A percentile compares a stretch with the other conserved stretches of the same genome.
These are phyloP conservation scores for Rusavskia elegans DNA, from an alignment of 495 filamentous ascomycete species.

Conservation along the genomic window DNA sequence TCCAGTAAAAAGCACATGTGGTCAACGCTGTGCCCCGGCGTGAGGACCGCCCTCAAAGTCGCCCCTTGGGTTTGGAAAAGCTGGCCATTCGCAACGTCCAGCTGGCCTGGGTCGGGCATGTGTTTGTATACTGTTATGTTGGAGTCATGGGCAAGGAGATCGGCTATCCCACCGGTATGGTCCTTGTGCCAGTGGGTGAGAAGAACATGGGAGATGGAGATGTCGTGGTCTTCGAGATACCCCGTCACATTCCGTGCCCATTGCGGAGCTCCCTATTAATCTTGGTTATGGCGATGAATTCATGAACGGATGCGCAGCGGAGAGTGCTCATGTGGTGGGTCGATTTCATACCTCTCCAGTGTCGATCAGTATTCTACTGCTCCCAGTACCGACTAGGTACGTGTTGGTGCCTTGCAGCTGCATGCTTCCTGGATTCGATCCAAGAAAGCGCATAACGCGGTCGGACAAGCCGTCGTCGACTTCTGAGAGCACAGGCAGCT, in stretches of 20 bases:
- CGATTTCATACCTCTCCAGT: constrained; percentile 36
- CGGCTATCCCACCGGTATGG: constrained; percentile 52
- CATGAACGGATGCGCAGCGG: constrained; percentile 15
- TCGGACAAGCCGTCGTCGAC: not conserved
- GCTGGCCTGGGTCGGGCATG: constrained; percentile 30
- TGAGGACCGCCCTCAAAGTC: constrained; percentile 22
- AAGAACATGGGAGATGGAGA: constrained; percentile 39
- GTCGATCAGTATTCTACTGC: constrained; percentile 48
- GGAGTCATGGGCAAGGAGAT: constrained; percentile 40
- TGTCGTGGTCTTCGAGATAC: constrained; percentile 34
- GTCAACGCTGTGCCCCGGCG: constrained; percentile 26
- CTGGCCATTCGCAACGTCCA: constrained; percentile 23
- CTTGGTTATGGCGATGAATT: not conserved
- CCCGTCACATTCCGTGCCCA: constrained; percentile 22
- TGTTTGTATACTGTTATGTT: constrained; percentile 25
- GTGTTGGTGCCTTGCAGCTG: constrained; percentile 54
- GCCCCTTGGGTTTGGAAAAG: constrained; percentile 24
- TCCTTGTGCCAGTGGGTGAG: constrained; percentile 78
- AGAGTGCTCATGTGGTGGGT: not conserved
- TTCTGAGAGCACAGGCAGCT: not conserved
- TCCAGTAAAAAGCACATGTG: constrained; percentile 33
- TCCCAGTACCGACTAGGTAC: constrained; percentile 55
- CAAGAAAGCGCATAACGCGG: constrained; percentile 9
- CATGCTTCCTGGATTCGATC: constrained; percentile 1
- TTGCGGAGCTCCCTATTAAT: not conserved